Percentiles rank a stretch among this genome's conserved stretches.
Evolutionary conservation across 1,139 yeast genomes (phyloP).

Genomic region (Schwanniomyces etchellsii): DNA sequence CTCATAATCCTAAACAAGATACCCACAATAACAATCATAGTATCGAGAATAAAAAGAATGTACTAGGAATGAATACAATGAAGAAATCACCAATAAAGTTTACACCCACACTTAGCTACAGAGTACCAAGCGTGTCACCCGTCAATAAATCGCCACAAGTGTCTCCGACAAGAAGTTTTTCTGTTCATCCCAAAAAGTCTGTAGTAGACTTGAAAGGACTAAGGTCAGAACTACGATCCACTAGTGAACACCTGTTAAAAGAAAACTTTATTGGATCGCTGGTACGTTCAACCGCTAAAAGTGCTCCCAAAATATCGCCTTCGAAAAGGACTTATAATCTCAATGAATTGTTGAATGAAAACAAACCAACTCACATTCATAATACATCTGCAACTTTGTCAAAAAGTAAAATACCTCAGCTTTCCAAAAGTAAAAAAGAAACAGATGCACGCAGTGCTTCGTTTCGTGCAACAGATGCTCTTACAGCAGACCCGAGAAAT

Average conservation of each 20-base stretch:
- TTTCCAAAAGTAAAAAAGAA: too few species aligned
- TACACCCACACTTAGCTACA: neutral
- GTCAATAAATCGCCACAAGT: neutral
- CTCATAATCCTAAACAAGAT: too few species aligned
- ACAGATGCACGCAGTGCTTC: neutral
- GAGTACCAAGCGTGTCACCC: neutral
- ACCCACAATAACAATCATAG: too few species aligned
- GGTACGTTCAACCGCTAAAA: neutral
- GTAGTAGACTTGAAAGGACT: too few species aligned
- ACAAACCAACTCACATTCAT: constrained; percentile 4
- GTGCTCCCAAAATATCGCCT: constrained; percentile 24
- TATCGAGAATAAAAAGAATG: too few species aligned
- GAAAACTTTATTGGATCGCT: too few species aligned
- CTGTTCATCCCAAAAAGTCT: neutral
- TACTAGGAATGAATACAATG: too few species aligned
- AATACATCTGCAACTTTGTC: neutral
- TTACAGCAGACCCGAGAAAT: neutral
- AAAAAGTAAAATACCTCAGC: neutral
- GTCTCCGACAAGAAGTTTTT: constrained; percentile 1
- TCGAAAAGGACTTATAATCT: constrained; percentile 37
- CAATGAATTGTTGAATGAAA: constrained; percentile 22
- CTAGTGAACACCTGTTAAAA: constrained; percentile 4
- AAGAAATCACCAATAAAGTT: too few species aligned
- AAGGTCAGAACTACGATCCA: neutral
- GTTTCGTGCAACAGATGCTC: neutral